A percentile compares a stretch with the other conserved stretches of the same genome.
Conservation (phyloP, 495 filamentous ascomycete genomes). For the Xylaria nigripes region DNA sequence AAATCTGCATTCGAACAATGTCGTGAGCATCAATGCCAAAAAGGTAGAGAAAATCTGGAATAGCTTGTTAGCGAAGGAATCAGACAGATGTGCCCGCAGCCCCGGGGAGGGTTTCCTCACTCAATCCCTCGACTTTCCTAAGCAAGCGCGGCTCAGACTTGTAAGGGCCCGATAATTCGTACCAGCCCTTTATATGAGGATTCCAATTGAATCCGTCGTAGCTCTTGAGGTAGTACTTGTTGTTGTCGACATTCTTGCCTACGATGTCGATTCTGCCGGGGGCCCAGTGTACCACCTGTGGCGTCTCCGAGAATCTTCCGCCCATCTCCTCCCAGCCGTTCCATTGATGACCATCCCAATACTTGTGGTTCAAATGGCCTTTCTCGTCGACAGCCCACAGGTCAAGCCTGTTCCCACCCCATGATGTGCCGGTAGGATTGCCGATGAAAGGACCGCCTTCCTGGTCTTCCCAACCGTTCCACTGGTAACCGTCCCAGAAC, state of each 20-base stretch:
- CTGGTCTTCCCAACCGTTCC: slow-evolving; percentile 3
- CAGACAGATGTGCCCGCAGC: neutral
- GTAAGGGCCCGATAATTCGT: slow-evolving; percentile 4
- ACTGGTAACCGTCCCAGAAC: slow-evolving; percentile 1
- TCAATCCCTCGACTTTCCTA: neutral
- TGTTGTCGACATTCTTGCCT: neutral
- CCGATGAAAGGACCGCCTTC: slow-evolving; percentile 1
- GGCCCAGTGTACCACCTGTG: slow-evolving; percentile 1
- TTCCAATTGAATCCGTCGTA: slow-evolving; percentile 2
- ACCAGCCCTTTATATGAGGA: neutral
- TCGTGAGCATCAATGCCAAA: neutral
- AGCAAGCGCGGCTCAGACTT: neutral
- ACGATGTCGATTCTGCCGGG: slow-evolving; percentile 3
- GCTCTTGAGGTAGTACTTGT: slow-evolving; percentile 7
- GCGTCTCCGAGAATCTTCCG: slow-evolving; percentile 7
- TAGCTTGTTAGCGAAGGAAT: neutral
- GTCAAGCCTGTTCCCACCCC: slow-evolving; percentile 1
- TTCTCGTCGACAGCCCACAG: slow-evolving; percentile 1
- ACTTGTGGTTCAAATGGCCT: slow-evolving; percentile 3
- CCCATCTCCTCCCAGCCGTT: slow-evolving; percentile 8
- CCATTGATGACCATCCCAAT: slow-evolving; percentile 7
- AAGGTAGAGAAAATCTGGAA: slow-evolving; percentile 6
- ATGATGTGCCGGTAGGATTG: neutral
- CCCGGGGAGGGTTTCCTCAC: neutral
- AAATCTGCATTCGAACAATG: slow-evolving; percentile 1